Base-by-base conservation (phyloP, 2,329 filamentous ascomycete genomes). In the Cladosporium colombiae region DNA sequence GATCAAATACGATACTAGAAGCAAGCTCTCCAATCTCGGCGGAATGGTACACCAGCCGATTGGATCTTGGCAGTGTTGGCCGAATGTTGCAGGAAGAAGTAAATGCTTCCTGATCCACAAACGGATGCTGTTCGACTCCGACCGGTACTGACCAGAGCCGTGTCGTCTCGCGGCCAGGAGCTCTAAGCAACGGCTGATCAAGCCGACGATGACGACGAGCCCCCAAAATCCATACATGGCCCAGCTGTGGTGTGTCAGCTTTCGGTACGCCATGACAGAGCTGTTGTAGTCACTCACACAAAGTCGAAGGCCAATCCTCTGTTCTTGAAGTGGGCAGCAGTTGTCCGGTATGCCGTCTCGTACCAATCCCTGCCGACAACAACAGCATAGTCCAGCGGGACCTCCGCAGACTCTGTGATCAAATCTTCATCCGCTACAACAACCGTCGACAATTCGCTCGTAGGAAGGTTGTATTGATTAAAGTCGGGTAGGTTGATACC, bases 11-110 rank as follows among this genome's bases (percentile, higher is more conserved):
- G 77, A 68, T 1, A 76, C 37, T 3, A 85, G 77, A 2, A 81
- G 74, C 1, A 84, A 67, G 5, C 78, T 78, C 64, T 85, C 82
- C 0, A 82, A 74, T 13, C 83, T 79, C 1, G 80, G 81, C 2
- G 83, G 82, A 40, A 85, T 79, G 1, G 80, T 82, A 67, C 78
- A 81, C 68, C 78, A 81, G 7, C 79, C 76, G 1, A 81, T 68
- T 0, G 76, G 73, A 33, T 79, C 78, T 27, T 80, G 79, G 49
- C 78, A 78, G 55, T 79, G 77, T 16, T 77, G 74, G 27, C 78
- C 77, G 44, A 83, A 78, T 0, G 81, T 76, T 1, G 80, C 77
- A 4, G 83, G 80, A 11, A 81, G 72, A 10, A 81, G 75, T 11
- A 85, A 56, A 69, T 81, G 71, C 1, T 74, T 76, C 27, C 77